Evolutionary conservation across 2,329 filamentous ascomycete genomes (phyloP), one percentile per base, ranked within the genome.

Genomic region (Uncinocarpus reesii): DNA sequence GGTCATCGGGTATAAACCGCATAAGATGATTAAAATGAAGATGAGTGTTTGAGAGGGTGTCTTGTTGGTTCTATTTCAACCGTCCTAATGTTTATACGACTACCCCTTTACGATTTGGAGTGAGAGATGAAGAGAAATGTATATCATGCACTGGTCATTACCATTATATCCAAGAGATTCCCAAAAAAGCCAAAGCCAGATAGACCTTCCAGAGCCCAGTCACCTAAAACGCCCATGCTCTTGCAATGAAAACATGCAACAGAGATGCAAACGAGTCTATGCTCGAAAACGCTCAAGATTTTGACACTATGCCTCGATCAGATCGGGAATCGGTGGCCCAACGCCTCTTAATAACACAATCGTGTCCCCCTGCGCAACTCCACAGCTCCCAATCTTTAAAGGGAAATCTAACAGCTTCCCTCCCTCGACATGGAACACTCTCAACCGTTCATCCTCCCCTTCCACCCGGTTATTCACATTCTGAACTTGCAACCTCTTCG

Each of bases 11-110:
- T 98, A 98, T 65, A 79, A 89, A 42, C 90, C 92, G 49, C 87
- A 95, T 65, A 90, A 89, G 71, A 77, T 77, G 4, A 94, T 98
- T 69, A 78, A 85, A 37, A 98, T 98, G 92, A 95, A 96, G 72
- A 98, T 98, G 92, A 93, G 86, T 62, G 90, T 96, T 50, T 88
- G 58, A 60, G 3, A 10, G 26, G 16, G 18, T 5, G 3, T 2
- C 7, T 34, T 32, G 4, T 4, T 31, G 3, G 15, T 21, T 24
- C 34, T 23, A n/a, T 40, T 40, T 15, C 2, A 10, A 23, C 10
- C 2, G 21, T 23, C 23, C 35, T 3, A 16, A 35, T 16, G 15
- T 36, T 20, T 38, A 3, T 10, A 23, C 20, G 23, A 23, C 18
- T 38, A 38, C 18, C 20, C 18, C 18, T 13, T 38, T 38, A 20